Conservation (phyloP, 768 basidiomycete species). For the Lactifluus pinguis region DNA sequence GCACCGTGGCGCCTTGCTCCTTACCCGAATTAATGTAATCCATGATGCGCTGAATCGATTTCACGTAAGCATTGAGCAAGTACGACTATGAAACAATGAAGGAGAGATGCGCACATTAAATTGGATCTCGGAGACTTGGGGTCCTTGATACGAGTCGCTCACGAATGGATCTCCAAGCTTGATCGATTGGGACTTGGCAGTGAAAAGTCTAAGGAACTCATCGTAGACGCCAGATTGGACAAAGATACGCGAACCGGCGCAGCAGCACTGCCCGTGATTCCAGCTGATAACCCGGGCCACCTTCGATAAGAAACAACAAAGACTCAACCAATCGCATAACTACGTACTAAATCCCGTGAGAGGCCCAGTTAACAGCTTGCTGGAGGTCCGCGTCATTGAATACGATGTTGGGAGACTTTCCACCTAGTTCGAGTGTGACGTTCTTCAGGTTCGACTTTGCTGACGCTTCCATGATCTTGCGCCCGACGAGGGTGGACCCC, state of each 20-base stretch:
- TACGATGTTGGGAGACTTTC: slow-evolving; percentile 52
- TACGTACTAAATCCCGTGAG: slow-evolving; percentile 49
- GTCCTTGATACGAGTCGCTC: slow-evolving; percentile 55
- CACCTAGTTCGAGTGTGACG: slow-evolving; percentile 64
- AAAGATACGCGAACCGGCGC: slow-evolving; percentile 73
- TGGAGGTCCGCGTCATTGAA: slow-evolving; percentile 55
- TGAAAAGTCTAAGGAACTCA: slow-evolving; percentile 55
- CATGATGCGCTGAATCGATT: slow-evolving; percentile 40
- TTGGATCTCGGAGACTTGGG: slow-evolving; percentile 68
- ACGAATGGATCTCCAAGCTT: slow-evolving; percentile 68
- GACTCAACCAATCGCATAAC: neutral
- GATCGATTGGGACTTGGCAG: slow-evolving; percentile 41
- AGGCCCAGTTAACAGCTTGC: slow-evolving; percentile 46
- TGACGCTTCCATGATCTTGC: slow-evolving; percentile 55
- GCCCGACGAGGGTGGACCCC: slow-evolving; percentile 54
- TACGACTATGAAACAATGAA: too few species aligned
- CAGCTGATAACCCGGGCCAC: slow-evolving; percentile 33
- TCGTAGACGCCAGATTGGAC: slow-evolving; percentile 77
- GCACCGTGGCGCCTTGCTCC: slow-evolving; percentile 46
- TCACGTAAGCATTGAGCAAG: neutral
- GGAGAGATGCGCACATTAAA: slow-evolving; percentile 43
- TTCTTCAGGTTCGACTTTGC: slow-evolving; percentile 56
- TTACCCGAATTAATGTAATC: slow-evolving; percentile 53
- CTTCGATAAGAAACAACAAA: neutral
- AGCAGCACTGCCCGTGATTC: slow-evolving; percentile 73